A percentile compares a stretch with the other conserved stretches of the same genome.
phyloP scores from a whole-genome alignment of 768 basidiomycete genomes.

The Strobilomyces confusus region DNA sequence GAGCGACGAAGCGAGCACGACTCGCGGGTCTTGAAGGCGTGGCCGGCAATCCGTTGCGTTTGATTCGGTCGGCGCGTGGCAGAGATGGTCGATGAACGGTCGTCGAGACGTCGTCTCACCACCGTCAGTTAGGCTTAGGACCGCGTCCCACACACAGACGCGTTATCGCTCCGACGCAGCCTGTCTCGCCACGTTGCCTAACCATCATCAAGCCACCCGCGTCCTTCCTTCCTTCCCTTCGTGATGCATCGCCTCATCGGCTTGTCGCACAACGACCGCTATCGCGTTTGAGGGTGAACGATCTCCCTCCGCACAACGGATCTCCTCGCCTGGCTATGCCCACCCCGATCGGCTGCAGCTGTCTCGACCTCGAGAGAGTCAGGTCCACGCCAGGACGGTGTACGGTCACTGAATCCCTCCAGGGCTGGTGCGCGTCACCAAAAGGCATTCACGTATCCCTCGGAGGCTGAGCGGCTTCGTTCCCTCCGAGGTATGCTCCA shows the following conservation, averaged over 20 bases:
- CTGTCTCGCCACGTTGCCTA: constrained; percentile 3
- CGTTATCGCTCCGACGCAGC: constrained; percentile 1
- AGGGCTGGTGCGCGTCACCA: neutral
- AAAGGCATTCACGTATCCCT: constrained; percentile 5
- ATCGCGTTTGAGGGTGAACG: constrained; percentile 10
- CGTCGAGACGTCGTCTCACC: neutral
- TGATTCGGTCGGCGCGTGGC: constrained; percentile 3
- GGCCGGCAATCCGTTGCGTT: neutral
- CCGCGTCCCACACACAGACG: neutral
- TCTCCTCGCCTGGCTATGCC: constrained; percentile 1
- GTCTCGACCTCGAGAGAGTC: constrained; percentile 9
- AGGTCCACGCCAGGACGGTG: constrained; percentile 8
- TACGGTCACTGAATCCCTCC: neutral
- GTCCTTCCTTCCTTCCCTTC: too few species aligned
- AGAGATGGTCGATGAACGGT: neutral
- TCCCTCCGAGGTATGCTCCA: neutral
- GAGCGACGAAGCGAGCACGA: neutral
- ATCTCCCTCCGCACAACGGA: constrained; percentile 8
- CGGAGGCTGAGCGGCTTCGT: too few species aligned
- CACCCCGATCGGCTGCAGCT: constrained; percentile 10
- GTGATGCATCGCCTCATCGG: neutral
- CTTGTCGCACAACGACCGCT: neutral
- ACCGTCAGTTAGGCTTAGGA: constrained; percentile 2
- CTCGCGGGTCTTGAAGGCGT: neutral
- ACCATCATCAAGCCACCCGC: too few species aligned